Evolutionary conservation across 1,284 basidiomycete species (phyloP), one percentile per base, ranked within the genome.

Genomic region (Vanrija pseudolonga): DNA sequence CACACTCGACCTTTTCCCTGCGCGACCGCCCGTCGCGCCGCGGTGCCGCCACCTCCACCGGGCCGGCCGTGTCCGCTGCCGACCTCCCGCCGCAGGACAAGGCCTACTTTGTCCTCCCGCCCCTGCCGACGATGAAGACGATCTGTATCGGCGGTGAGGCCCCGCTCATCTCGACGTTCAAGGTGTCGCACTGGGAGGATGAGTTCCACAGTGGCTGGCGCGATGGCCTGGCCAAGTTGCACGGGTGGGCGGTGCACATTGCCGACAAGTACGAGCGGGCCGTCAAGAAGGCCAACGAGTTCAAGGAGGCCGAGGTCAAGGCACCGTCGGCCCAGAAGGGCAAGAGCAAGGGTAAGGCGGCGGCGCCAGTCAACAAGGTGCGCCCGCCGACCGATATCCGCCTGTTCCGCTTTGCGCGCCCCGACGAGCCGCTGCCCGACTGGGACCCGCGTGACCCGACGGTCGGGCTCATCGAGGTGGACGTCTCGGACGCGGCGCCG

Each of bases 131-230:
- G 1, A 62, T 78, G 23, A 65, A 66, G 45, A 66, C 72, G 1
- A 48, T 78, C 8, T 68, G 63, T 8, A 67, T 77, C 19, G 77
- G 77, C 40, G 77, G 76, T 2, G 75, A 76, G 53, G 71, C 69
- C 9, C 64, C 68, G 5, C 45, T 47, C 4, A 37, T 77, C 3
- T 58, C 64, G 1, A 39, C 57, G 9, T 48, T 57, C 20, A 67
- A 67, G 50, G 53, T 65, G 8, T 51, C 53, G 11, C 63, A 67
- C 22, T 78, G 77, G 77, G 66, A 71, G 36, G 53, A 60, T 18
- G 63, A 73, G 39, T 77, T 77, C 41, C 67, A 76, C 38, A 45
- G 52, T 1, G 77, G 76, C 7, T 78, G 76, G 76, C 63, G 60
- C 37, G 71, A 74, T 8, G 73, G 74, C 8, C 49, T 76, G 18